Conservation (phyloP, 1,284 basidiomycete genomes). For the Jaminaea rosea region DNA sequence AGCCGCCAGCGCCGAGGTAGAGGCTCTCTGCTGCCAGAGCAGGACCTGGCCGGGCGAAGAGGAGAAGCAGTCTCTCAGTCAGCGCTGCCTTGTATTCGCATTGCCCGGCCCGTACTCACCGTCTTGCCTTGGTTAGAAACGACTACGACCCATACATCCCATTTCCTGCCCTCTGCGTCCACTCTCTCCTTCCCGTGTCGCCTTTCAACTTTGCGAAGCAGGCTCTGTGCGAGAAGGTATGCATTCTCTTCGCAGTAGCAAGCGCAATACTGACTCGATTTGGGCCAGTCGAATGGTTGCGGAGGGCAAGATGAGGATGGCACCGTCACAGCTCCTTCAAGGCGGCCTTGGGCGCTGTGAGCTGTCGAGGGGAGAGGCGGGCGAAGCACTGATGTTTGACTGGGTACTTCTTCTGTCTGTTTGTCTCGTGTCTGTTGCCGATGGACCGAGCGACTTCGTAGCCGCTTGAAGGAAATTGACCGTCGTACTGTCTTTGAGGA, state of each 20-base stretch:
- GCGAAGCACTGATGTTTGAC: too few relatives aligned
- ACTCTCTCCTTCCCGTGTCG: background rate
- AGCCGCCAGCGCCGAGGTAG: constrained; percentile 7
- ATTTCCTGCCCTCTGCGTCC: constrained; percentile 2
- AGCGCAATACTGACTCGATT: background rate
- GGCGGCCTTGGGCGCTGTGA: background rate
- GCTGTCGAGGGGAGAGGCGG: too few relatives aligned
- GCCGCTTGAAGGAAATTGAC: too few relatives aligned
- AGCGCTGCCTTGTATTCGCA: background rate
- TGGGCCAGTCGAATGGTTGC: background rate
- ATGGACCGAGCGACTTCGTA: too few relatives aligned
- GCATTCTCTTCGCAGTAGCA: constrained; percentile 39
- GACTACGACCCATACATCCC: constrained; percentile 20
- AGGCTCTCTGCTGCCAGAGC: constrained; percentile 21
- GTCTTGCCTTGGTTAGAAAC: constrained; percentile 18
- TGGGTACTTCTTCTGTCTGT: too few relatives aligned
- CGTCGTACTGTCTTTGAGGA: too few relatives aligned
- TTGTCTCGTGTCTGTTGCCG: too few relatives aligned
- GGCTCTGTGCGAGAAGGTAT: constrained; percentile 12
- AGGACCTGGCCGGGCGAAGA: background rate
- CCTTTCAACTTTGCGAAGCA: background rate
- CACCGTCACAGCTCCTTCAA: too few relatives aligned
- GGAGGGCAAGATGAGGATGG: too few relatives aligned
- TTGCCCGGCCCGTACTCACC: constrained; percentile 8
- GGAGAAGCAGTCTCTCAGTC: background rate